Conservation (phyloP, 2,329 filamentous ascomycete genomes). For the Aspergillus fumigatiaffinis region DNA sequence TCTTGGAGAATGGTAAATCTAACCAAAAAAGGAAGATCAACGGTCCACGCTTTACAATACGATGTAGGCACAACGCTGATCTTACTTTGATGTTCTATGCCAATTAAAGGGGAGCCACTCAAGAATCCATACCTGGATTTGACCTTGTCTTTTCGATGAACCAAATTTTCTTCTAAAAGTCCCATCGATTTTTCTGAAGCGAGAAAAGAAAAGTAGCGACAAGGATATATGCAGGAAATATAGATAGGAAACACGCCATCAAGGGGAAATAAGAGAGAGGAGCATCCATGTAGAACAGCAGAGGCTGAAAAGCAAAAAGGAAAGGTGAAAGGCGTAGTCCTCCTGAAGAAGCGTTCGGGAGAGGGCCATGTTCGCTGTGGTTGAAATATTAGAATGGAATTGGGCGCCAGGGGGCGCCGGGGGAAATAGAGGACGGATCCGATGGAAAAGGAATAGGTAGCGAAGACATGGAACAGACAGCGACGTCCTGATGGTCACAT, state of each 20-base stretch:
- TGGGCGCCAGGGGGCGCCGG: not conserved
- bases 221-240: not conserved
- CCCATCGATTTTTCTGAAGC: not conserved
- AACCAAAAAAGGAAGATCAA: no score
- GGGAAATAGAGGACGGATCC: not conserved
- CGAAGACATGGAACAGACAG: not conserved
- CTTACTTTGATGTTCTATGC: no score
- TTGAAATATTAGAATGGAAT: not conserved
- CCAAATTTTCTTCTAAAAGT: no score
- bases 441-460: not conserved
- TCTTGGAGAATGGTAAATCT: no score
- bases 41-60: no score
- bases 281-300: not conserved
- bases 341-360: not conserved
- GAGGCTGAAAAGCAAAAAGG: not conserved
- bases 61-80: no score
- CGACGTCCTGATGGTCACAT: not conserved
- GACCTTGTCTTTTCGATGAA: no score
- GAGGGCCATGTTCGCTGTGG: not conserved
- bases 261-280: not conserved
- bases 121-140: no score
- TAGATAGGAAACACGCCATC: conserved; percentile 1
- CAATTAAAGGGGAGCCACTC: no score
- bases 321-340: conserved; percentile 1
- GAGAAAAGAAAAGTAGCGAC: not conserved